phyloP scores from a whole-genome alignment of 441 rosid genomes.

The Gossypium davidsonii region DNA sequence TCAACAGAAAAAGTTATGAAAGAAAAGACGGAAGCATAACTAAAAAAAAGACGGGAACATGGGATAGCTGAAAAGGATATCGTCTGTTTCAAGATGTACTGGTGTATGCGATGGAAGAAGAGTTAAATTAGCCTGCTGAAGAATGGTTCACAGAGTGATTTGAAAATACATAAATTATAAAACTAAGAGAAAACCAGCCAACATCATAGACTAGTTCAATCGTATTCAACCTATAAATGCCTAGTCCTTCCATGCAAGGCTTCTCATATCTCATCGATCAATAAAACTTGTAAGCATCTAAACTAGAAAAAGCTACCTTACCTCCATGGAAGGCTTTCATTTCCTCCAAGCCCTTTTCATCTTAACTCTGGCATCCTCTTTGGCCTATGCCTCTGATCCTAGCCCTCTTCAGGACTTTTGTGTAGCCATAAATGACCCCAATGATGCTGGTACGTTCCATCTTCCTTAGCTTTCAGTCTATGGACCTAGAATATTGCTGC shows the following conservation, averaged over 20 bases:
- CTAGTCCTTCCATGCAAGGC: neutral
- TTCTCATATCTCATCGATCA: neutral
- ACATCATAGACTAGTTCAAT: neutral
- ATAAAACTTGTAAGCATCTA: neutral
- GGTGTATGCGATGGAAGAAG: too few species aligned
- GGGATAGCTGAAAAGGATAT: too few species aligned
- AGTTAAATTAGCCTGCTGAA: neutral
- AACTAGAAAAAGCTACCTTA: neutral
- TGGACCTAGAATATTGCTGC: neutral
- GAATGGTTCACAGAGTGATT: neutral
- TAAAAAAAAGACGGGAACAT: too few species aligned
- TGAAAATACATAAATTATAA: neutral
- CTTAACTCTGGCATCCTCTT: constrained; percentile 14
- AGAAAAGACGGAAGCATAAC: too few species aligned
- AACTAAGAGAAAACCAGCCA: neutral
- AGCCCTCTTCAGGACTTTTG: constrained; percentile 34
- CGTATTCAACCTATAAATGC: neutral
- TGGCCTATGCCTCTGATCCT: constrained; percentile 22
- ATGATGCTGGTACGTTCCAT: constrained; percentile 2
- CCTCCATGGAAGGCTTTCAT: constrained; percentile 13
- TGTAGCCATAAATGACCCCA: constrained; percentile 15
- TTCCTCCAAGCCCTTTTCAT: neutral
- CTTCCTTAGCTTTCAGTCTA: neutral
- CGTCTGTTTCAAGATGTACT: too few species aligned
- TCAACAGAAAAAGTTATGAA: too few species aligned